Evolutionary conservation across 345 rosid species (phyloP), one percentile per base, ranked within the genome.

Genomic region (Eucalyptus fibrosa): DNA sequence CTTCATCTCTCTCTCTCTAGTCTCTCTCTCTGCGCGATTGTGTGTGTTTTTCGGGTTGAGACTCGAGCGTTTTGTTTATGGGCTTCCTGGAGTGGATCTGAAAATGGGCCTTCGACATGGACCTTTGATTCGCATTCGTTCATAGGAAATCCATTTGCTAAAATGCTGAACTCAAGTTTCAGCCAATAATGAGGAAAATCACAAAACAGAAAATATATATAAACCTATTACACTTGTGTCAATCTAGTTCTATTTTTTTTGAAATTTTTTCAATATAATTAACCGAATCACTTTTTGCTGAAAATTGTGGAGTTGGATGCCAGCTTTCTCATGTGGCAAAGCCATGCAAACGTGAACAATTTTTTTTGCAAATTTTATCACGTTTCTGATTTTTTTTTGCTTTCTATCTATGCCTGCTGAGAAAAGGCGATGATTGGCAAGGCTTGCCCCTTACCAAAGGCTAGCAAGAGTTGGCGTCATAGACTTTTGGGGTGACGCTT

Each of bases 1-100:
- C 89, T 96, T 97, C 99, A 97, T 90, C 56, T 82, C 89, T n/a
- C 26, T 81, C 30, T 4, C 47, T 47, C 15, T 45, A 45, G 47
- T 72, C 62, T 67, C 60, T 28, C 50, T 85, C 56, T 26, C 34
- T 47, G 1, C 2, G 49, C 11, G 37, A 23, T 18, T 21, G 56
- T 8, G 12, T 9, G 28, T 50, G 87, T 15, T 47, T 23, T 3
- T 86, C 87, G 9, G n/a, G 37, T 40, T 32, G 85, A 77, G 30
- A 77, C 44, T 86, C 40, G 45, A 86, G 37, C 2, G 1, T 51
- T 9, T 30, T 21, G 59, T 21, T 24, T 17, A 28, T 85, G 55
- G 28, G 87, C 55, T 50, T 30, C 60, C 14, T 50, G 24, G 34
- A 3, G 26, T 17, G 53, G 40, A 50, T 24, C 40, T n/a, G 23